A percentile compares a stretch with the other conserved stretches of the same genome.
Evolutionary conservation across 1,284 basidiomycete species (phyloP).

Genomic region (Cryptococcus sp.): DNA sequence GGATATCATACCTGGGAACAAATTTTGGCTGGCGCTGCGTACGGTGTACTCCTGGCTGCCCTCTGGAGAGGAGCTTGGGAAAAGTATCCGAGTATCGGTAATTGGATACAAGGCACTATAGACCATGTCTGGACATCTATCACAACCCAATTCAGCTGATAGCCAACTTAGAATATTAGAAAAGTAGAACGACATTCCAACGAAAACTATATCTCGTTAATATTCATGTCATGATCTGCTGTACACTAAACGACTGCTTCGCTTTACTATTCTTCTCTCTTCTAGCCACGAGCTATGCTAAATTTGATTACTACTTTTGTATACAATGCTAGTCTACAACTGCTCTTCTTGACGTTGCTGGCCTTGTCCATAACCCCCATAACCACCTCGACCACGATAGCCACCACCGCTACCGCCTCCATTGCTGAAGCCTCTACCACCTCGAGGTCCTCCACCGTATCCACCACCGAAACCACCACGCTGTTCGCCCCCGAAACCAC

Average conservation of each 20-base stretch:
- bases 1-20: constrained; percentile 79
- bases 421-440: not conserved
- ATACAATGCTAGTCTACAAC: not conserved
- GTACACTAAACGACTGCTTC: too few species aligned
- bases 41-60: constrained; percentile 62
- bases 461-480: constrained; percentile 7
- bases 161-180: not conserved
- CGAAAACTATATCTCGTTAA: not conserved
- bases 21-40: constrained; percentile 65
- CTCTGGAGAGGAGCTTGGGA: constrained; percentile 57
- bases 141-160: constrained; percentile 8
- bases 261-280: not conserved
- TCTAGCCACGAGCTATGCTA: too few species aligned
- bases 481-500: constrained; percentile 1
- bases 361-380: constrained; percentile 16
- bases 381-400: constrained; percentile 13
- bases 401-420: constrained; percentile 14
- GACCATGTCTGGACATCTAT: constrained; percentile 22
- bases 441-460: constrained; percentile 2
- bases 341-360: constrained; percentile 2
- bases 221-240: not conserved
- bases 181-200: not conserved
- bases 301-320: not conserved
- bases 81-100: constrained; percentile 16
- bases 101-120: constrained; percentile 17